Base-by-base conservation (phyloP, 768 basidiomycete species). In the Tulasnella sp. region DNA sequence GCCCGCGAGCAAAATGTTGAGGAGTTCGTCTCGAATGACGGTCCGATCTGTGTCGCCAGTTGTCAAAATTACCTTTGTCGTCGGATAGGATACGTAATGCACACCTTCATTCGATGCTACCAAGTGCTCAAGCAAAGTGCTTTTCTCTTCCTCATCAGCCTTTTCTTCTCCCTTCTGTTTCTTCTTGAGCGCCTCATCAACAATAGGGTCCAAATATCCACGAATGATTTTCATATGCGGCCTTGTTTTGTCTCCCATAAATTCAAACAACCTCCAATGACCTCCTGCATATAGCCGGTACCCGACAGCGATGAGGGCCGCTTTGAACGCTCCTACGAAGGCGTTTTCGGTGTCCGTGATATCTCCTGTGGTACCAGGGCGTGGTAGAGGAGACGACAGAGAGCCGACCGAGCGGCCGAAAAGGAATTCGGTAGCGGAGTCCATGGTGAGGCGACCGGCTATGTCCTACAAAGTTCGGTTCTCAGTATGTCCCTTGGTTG, bases 1-100 rank as follows among this genome's bases (percentile, higher is more conserved):
- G 25, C 91, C 87, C 7, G 93, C 93, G 9, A 94, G 83, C 1
- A 95, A 83, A 81, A 93, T 89, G 80, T 89, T 94, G 71, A 94
- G 85, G 14, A 94, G 82, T 78, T 94, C 91, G 82, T 94, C 91
- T n/a, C 91, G 88, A 73, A 95, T 91, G 67, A 89, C 81, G 8
- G 87, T 84, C 14, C 83, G 83, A 80, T 93, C 92, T 93, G 79
- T 72, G 68, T 39, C 64, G 0, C 11, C 29, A 67, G 38, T 58
- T 15, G 19, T 72, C n/a, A 31, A 11, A 68, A 22, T 2, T 7
- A 6, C 49, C 11, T 49, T 71, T 58, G 72, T 58, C 3, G 3
- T 36, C 31, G 19, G 75, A 9, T 9, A 31, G 12, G 1, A 34
- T 58, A 22, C 58, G 1, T 14, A 71, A 12, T 68, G 2, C 85